phyloP scores from a whole-genome alignment of 352 stramenopile species.

The Globisporangium heterothallicum region DNA sequence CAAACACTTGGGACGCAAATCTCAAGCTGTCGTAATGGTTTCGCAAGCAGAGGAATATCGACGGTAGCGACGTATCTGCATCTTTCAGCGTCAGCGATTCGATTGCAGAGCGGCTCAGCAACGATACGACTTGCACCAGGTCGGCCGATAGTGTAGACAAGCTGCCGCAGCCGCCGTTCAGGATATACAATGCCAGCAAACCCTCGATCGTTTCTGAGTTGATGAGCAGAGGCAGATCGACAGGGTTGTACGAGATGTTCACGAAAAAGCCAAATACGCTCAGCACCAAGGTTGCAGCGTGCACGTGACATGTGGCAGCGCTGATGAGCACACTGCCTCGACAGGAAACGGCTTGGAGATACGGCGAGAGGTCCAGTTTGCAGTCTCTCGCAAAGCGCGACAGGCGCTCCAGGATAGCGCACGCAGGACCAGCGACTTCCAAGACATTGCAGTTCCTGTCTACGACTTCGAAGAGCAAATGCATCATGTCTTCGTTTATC shows the following conservation, averaged over 20 bases:
- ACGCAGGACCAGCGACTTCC: constrained; percentile 42
- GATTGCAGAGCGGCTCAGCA: constrained; percentile 33
- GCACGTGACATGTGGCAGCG: constrained; percentile 25
- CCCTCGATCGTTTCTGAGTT: constrained; percentile 54
- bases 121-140: constrained; percentile 40
- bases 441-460: constrained; percentile 46
- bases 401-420: constrained; percentile 66
- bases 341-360: constrained; percentile 30
- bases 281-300: constrained; percentile 25
- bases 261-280: constrained; percentile 56
- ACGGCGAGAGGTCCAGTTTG: constrained; percentile 50
- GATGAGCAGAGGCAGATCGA: constrained; percentile 40
- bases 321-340: constrained; percentile 35
- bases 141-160: constrained; percentile 27
- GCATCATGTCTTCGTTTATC: constrained; percentile 45
- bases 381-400: constrained; percentile 52
- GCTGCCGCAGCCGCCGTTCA: constrained; percentile 22
- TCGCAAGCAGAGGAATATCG: constrained; percentile 62
- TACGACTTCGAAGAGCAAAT: constrained; percentile 45
- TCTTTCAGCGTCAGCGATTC: constrained; percentile 38
- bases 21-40: constrained; percentile 33
- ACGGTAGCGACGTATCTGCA: constrained; percentile 45
- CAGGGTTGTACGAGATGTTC: constrained; percentile 39
- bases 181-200: constrained; percentile 51
- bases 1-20: constrained; percentile 56